Base-by-base conservation (phyloP, 179 eudicot species). In the Sideroxylon spinosum region DNA sequence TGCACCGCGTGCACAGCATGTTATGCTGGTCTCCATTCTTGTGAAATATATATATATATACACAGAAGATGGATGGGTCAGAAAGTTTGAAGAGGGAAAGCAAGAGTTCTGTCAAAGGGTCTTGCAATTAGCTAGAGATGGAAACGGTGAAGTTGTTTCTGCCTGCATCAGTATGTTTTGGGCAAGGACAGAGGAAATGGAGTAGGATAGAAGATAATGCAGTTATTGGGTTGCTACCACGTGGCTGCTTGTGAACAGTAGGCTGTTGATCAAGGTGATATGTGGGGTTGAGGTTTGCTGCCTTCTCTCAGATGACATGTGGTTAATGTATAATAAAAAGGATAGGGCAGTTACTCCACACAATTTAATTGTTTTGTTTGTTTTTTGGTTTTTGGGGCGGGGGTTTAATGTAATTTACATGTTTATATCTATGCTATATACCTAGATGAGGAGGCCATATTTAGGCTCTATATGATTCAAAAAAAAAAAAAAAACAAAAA, bases 21-120 rank as follows among this genome's bases (percentile, higher is more conserved):
- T 89, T 65, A 93, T 87, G 74, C 89, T 78, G 25, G 92, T 73
- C 81, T 93, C 96, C 96, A 91, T 93, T 69, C n/a, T 76, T 69
- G 20, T 28, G 49, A 26, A 68, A 10, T 20, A 20, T 23, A 37
- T 37, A 37, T 37, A 37, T 37, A 37, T 37, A 3, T 37, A 37
- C 4, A 4, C 32, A 22, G 11, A 25, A 68, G 16, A 14, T 48
- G 61, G 12, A 37, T 16, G 22, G 11, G 16, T 52, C 56, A 52
- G 56, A 52, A 22, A 19, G 37, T 7, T 63, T 76, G 71, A 25
- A 62, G n/a, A 25, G 1, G 55, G 7, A 7, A 37, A 48, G 50
- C 13, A 14, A 16, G 53, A 9, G 20, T 22, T 6, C 7, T 23
- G 66, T 1, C 28, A 17, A 19, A 20, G 73, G 53, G 44, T 37